These are phyloP conservation scores for Nakaseomyces bracarensis DNA, from an alignment of 1,139 yeast species.

Conservation along the genomic window DNA sequence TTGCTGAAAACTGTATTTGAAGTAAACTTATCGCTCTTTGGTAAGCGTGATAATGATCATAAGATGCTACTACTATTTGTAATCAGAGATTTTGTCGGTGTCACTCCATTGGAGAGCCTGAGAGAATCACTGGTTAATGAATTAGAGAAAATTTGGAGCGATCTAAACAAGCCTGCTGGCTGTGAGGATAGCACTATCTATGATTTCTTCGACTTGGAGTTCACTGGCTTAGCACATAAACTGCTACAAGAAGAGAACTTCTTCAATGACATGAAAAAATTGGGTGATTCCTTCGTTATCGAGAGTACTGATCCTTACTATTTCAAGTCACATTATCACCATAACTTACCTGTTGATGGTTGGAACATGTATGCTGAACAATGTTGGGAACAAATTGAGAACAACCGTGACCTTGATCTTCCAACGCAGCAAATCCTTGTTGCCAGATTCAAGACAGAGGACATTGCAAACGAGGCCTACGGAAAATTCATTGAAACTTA, in stretches of 20 bases:
- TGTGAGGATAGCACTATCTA: slow-evolving; percentile 45
- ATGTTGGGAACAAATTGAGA: slow-evolving; percentile 91
- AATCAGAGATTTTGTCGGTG: slow-evolving; percentile 84
- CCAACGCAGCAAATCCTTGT: slow-evolving; percentile 95
- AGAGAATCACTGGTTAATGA: slow-evolving; percentile 62
- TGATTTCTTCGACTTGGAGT: slow-evolving; percentile 80
- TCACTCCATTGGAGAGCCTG: slow-evolving; percentile 71
- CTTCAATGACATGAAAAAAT: slow-evolving; percentile 46
- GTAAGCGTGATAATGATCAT: slow-evolving; percentile 34
- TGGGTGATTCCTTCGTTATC: slow-evolving; percentile 47
- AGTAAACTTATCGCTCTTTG: slow-evolving; percentile 77
- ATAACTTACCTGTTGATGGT: slow-evolving; percentile 85
- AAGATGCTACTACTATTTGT: slow-evolving; percentile 78
- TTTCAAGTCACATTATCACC: slow-evolving; percentile 69
- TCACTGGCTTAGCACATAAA: slow-evolving; percentile 79
- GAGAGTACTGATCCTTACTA: slow-evolving; percentile 31
- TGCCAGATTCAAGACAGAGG: slow-evolving; percentile 92
- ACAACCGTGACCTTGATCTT: slow-evolving; percentile 84
- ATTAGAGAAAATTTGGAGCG: slow-evolving; percentile 68
- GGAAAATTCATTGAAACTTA: slow-evolving; percentile 22
- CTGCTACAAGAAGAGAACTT: slow-evolving; percentile 72
- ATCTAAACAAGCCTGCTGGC: slow-evolving; percentile 63
- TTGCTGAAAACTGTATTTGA: slow-evolving; percentile 90
- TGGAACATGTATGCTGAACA: slow-evolving; percentile 89
- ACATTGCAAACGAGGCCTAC: slow-evolving; percentile 43